Base-by-base conservation (phyloP, 2,329 filamentous ascomycete genomes). In the Dichotomopilus funicola region DNA sequence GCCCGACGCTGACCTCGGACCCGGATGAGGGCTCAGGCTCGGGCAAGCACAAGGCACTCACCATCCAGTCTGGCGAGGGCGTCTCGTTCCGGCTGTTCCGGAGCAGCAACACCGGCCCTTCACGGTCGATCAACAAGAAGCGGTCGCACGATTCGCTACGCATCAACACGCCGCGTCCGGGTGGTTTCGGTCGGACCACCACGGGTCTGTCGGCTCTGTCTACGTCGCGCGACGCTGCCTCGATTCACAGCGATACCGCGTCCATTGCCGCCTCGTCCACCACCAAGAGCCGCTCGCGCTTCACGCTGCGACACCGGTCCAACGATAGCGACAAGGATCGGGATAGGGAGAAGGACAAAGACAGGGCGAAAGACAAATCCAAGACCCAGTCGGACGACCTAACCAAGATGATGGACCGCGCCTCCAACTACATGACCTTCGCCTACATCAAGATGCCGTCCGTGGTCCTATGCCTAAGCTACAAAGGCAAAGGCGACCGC, bases 371-470 rank as follows among this genome's bases (percentile, higher is more conserved):
- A 27, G 19, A 27, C 19, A 69, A 81, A 56, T 81, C 83, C 50
- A 81, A 86, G 54, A 80, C 86, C 54, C 80, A 83, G 5, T 87
- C 87, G 1, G 94, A 99, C 67, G 95, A 99, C 67, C 77, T 99
- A 43, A 94, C 90, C 9, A 90, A 95, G 74, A 99, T 99, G 94
- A 92, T 99, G 72, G 85, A 83, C 53, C 87, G 94, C 35, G 94
- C 94, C 3, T 96, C 89, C 56, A 95, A 91, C 69, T 99, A 95
- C 74, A 96, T 96, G 91, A 96, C 94, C 0, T 86, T 99, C 59
- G 87, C 92, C 2, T 91, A 95, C 70, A 91, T 99, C 71, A 94
- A 91, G 71, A 89, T 99, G 66, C 90, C 91, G 2, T 94, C 90
- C 55, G 92, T 99, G 63, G 91, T 97, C 2, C 82, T 99, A 37